Conservation (phyloP, 805 yeast genomes). For the Vanderwaltozyma yarrowii region DNA sequence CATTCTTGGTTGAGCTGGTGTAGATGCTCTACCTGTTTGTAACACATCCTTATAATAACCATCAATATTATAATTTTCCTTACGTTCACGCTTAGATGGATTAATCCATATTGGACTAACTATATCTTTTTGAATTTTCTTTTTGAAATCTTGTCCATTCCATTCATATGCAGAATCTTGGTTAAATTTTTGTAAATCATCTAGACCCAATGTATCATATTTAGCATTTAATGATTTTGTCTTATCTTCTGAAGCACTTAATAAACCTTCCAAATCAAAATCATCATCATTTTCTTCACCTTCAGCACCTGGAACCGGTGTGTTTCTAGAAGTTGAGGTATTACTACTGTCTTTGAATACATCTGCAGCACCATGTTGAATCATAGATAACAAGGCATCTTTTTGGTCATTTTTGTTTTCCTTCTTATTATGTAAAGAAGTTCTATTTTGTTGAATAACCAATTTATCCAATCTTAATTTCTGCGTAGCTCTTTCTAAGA, state of each 20-base stretch:
- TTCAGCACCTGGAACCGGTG: conserved; percentile 19
- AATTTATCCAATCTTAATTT: conserved; percentile 69
- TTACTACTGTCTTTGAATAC: conserved; percentile 30
- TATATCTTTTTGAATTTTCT: conserved; percentile 38
- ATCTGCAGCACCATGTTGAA: conserved; percentile 72
- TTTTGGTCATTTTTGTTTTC: conserved; percentile 36
- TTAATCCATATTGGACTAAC: conserved; percentile 64
- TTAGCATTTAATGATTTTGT: conserved; percentile 52
- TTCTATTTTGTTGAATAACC: conserved; percentile 70
- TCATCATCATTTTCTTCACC: conserved; percentile 30
- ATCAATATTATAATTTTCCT: conserved; percentile 79
- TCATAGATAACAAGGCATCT: conserved; percentile 70
- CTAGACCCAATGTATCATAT: conserved; percentile 59
- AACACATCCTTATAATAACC: conserved; percentile 76
- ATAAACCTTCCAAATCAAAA: conserved; percentile 49
- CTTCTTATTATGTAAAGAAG: conserved; percentile 16
- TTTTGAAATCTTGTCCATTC: conserved; percentile 77
- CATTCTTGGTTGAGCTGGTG: conserved; percentile 57
- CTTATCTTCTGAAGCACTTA: conserved; percentile 51
- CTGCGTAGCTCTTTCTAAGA: conserved; percentile 72
- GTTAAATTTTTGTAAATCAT: conserved; percentile 67
- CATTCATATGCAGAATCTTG: conserved; percentile 74
- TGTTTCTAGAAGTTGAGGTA: conserved; percentile 15
- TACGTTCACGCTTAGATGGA: conserved; percentile 77
- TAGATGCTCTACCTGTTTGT: conserved; percentile 50